A percentile compares a stretch with the other conserved stretches of the same genome.
phyloP scores from a whole-genome alignment of 768 basidiomycete species.

The Tricholoma bakamatsutake region DNA sequence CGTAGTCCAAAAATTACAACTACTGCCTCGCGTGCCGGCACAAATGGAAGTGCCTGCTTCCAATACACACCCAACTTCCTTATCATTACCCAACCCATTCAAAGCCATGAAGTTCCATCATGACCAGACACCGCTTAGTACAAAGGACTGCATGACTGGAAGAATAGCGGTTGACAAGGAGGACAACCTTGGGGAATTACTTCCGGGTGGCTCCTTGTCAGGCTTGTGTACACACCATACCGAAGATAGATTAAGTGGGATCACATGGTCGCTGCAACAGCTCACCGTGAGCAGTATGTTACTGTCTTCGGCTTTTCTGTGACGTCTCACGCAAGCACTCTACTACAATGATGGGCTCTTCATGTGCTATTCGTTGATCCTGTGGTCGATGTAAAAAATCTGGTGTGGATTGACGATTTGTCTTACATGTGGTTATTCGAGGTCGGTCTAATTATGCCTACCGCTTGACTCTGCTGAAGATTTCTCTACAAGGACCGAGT shows the following conservation, averaged over 20 bases:
- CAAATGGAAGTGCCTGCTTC: conserved; percentile 16
- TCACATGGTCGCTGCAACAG: conserved; percentile 43
- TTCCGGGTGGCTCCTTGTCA: conserved; percentile 19
- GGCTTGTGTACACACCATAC: conserved; percentile 22
- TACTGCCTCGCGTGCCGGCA: conserved; percentile 21
- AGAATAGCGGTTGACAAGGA: conserved; percentile 28
- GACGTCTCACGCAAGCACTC: conserved; percentile 27
- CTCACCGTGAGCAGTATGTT: conserved; percentile 27
- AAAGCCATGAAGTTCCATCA: conserved; percentile 44
- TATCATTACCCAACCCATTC: conserved; percentile 56
- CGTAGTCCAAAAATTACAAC: conserved; percentile 32
- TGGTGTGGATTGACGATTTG: conserved; percentile 33
- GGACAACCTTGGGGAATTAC: conserved; percentile 27
- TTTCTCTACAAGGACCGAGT: conserved; percentile 29
- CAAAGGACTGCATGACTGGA: conserved; percentile 16
- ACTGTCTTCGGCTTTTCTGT: not conserved
- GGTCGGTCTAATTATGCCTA: conserved; percentile 20
- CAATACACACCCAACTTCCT: conserved; percentile 25
- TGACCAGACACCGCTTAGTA: conserved; percentile 32
- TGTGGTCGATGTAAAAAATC: conserved; percentile 22
- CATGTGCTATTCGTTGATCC: conserved; percentile 23
- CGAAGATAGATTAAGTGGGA: conserved; percentile 27
- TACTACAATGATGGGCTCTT: conserved; percentile 27
- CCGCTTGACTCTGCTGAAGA: not conserved
- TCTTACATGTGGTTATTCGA: conserved; percentile 34